Conservation (phyloP, 2,329 filamentous ascomycete genomes). For the Fusarium chlamydosporum region DNA sequence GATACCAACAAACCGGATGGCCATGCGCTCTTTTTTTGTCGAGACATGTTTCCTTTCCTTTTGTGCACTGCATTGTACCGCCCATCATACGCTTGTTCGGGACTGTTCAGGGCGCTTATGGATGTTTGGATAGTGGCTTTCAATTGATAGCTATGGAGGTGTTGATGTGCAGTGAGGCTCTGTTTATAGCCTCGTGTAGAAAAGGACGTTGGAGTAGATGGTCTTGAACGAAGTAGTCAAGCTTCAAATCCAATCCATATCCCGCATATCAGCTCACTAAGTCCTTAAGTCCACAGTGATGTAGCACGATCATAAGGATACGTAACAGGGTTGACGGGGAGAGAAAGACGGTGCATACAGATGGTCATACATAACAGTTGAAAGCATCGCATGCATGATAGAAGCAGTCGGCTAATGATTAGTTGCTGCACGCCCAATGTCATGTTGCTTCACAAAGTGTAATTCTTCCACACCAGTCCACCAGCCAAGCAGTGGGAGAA, state of each 20-base stretch:
- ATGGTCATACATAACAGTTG: neutral
- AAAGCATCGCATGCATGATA: too few species aligned
- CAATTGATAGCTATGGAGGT: conserved; percentile 10
- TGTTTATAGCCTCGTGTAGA: conserved; percentile 8
- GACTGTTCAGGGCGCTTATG: neutral
- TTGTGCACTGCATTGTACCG: neutral
- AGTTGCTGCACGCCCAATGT: neutral
- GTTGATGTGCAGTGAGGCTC: conserved; percentile 27
- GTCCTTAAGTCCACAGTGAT: neutral
- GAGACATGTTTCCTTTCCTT: conserved; percentile 19
- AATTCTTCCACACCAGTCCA: neutral
- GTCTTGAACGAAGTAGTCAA: conserved; percentile 24
- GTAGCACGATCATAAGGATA: neutral
- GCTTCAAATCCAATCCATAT: conserved; percentile 31
- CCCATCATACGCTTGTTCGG: neutral
- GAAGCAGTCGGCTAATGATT: neutral
- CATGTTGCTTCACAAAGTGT: neutral
- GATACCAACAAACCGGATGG: conserved; percentile 47
- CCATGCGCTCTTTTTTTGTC: conserved; percentile 41
- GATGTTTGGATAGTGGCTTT: conserved; percentile 23
- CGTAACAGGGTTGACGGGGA: neutral
- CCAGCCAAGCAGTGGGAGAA: neutral
- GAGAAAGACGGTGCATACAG: neutral
- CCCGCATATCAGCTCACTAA: neutral
- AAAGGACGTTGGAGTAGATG: conserved; percentile 17